Percentiles rank a stretch among this genome's conserved stretches.
Evolutionary conservation across 148 eudicot genomes (phyloP).

Genomic region (Vaccinium macrocarpon): DNA sequence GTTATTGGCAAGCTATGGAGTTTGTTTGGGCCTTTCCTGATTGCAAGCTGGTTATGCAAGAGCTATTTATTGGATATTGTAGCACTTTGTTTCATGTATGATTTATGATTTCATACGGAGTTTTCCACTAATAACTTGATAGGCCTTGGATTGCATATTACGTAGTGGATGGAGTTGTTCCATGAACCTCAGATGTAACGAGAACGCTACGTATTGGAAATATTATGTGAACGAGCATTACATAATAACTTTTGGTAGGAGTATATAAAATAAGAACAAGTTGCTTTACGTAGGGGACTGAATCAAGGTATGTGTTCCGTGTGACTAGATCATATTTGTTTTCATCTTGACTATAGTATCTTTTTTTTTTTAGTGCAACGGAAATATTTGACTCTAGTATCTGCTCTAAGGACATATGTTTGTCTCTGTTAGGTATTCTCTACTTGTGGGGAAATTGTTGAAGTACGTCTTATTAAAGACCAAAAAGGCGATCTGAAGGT

Average conservation of each 20-base stretch:
- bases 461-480: constrained; percentile 42
- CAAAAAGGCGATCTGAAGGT: constrained; percentile 32
- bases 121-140: neutral
- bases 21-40: neutral
- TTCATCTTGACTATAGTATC: neutral
- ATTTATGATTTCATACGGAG: neutral
- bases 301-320: neutral
- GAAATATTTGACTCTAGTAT: neutral
- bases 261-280: neutral
- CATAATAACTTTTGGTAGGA: neutral
- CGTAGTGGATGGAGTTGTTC: neutral
- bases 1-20: neutral
- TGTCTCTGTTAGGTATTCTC: constrained; percentile 50
- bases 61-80: neutral
- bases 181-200: neutral
- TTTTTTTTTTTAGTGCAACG: neutral
- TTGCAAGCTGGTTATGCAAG: neutral
- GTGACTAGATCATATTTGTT: neutral
- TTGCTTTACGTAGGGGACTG: neutral
- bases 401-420: neutral
- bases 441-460: constrained; percentile 56
- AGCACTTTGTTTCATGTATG: neutral
- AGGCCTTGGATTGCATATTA: neutral
- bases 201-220: neutral
- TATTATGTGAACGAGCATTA: neutral